Base-by-base conservation (phyloP, 2,329 filamentous ascomycete genomes). In the Dothideomycetes sp. region DNA sequence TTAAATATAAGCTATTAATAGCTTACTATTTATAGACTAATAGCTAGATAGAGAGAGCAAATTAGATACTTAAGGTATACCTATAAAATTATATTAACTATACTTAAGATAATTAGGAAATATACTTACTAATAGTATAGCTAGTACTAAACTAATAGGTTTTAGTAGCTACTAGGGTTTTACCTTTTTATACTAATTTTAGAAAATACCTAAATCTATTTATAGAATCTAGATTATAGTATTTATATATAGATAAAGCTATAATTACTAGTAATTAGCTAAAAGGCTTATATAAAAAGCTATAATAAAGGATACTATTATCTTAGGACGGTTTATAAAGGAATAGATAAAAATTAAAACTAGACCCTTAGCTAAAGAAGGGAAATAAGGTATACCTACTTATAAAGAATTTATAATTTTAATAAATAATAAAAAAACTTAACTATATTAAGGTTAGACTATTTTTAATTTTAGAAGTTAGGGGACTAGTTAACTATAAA, bases 1-100 rank as follows among this genome's bases (percentile, higher is more conserved):
- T 56, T 9, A 36, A 50, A 33, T 27, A 43, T 16, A 45, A 49
- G 13, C 44, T 53, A 3, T 53, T 44, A 2, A 58, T 50, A 13
- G 47, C 48, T 9, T 55, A 50, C 36, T 47, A 59, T 38, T 40
- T 44, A 4, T 23, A 56, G 39, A 56, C 49, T 5, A 47, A 59
- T 41, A 44, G 52, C 10, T 39, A 53, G 44, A 58, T 45, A 4
- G 50, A 59, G 43, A 41, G 44, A 12, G 23, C 41, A 3, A 58
- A 59, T 37, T 27, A 51, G 31, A 44, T 41, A 1, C 39, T 56
- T 17, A 47, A 56, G 35, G 11, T 22, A 10, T 58, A 55, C 38
- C 45, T 59, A 16, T 32, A 41, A 23, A 24, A 36, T 17, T 57
- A 49, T 33, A 11, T 43, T 15, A 47, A 47, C 33, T 47, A 53